Conservation (phyloP, 2,329 filamentous ascomycete species). For the Penicillium sp. region DNA sequence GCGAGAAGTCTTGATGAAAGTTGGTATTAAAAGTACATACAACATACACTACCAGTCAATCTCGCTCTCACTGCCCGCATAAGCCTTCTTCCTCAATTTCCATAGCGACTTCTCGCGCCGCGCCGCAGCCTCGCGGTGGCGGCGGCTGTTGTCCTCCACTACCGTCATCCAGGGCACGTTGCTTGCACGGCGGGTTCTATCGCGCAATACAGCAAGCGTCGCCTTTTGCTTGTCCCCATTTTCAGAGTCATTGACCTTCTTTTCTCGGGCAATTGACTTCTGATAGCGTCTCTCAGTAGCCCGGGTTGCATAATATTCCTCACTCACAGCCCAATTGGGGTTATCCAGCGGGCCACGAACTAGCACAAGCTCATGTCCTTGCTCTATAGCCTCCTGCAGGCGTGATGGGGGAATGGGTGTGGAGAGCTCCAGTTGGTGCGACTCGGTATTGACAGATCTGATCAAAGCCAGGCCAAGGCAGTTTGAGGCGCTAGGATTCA, state of each 20-base stretch:
- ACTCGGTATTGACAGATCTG: slow-evolving; percentile 45
- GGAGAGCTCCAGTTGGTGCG: slow-evolving; percentile 50
- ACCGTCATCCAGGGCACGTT: slow-evolving; percentile 49
- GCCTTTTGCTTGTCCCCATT: slow-evolving; percentile 23
- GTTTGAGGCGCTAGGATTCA: slow-evolving; percentile 53
- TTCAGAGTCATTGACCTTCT: slow-evolving; percentile 22
- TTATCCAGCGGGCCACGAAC: slow-evolving; percentile 53
- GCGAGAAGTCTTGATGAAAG: neutral
- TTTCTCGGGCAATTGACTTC: slow-evolving; percentile 25
- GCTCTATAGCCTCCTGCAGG: slow-evolving; percentile 38
- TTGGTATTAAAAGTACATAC: neutral
- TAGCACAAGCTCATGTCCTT: slow-evolving; percentile 50
- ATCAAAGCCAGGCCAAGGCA: slow-evolving; percentile 57
- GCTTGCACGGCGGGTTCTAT: slow-evolving; percentile 42
- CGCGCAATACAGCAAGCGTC: slow-evolving; percentile 34
- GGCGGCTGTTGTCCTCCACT: slow-evolving; percentile 38
- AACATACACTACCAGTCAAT: slow-evolving; percentile 33
- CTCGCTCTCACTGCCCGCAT: slow-evolving; percentile 44
- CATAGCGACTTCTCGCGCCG: slow-evolving; percentile 40
- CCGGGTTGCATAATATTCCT: slow-evolving; percentile 47
- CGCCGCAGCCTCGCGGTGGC: slow-evolving; percentile 32
- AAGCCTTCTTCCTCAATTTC: slow-evolving; percentile 47
- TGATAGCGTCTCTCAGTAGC: slow-evolving; percentile 42
- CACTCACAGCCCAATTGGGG: slow-evolving; percentile 51
- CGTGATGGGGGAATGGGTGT: slow-evolving; percentile 50